phyloP scores from a whole-genome alignment of 352 stramenopile species.

The Phytophthora constricta region DNA sequence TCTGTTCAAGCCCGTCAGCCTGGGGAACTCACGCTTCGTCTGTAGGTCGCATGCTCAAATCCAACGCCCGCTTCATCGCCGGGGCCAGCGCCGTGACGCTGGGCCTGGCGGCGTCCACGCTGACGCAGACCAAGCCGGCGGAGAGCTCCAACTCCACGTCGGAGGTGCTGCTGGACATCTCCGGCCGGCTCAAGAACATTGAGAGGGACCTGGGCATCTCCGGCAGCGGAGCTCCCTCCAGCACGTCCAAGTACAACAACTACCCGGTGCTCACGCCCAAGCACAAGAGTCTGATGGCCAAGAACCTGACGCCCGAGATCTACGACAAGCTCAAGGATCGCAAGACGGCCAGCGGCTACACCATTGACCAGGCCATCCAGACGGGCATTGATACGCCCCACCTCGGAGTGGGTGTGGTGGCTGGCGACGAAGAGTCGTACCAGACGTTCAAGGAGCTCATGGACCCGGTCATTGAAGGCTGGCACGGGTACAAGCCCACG shows the following conservation, averaged over 20 bases:
- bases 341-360: constrained; percentile 73
- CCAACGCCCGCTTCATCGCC: constrained; percentile 63
- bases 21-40: neutral
- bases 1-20: neutral
- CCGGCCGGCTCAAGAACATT: constrained; percentile 64
- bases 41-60: constrained; percentile 55
- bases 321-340: constrained; percentile 73
- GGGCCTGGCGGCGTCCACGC: constrained; percentile 56
- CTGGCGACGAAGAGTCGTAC: constrained; percentile 88
- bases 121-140: constrained; percentile 41
- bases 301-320: constrained; percentile 78
- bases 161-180: constrained; percentile 71
- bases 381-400: constrained; percentile 77
- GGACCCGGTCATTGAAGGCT: constrained; percentile 83
- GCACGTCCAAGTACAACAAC: constrained; percentile 58
- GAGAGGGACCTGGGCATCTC: constrained; percentile 69
- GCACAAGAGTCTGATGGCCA: constrained; percentile 78
- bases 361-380: constrained; percentile 85
- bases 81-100: constrained; percentile 63
- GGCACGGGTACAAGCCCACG: constrained; percentile 71
- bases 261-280: constrained; percentile 83
- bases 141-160: constrained; percentile 60
- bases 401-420: constrained; percentile 75
- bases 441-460: constrained; percentile 78
- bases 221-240: constrained; percentile 3